These are phyloP conservation scores for Panaeolus papilionaceus DNA, from an alignment of 768 basidiomycete genomes.

Conservation along the genomic window DNA sequence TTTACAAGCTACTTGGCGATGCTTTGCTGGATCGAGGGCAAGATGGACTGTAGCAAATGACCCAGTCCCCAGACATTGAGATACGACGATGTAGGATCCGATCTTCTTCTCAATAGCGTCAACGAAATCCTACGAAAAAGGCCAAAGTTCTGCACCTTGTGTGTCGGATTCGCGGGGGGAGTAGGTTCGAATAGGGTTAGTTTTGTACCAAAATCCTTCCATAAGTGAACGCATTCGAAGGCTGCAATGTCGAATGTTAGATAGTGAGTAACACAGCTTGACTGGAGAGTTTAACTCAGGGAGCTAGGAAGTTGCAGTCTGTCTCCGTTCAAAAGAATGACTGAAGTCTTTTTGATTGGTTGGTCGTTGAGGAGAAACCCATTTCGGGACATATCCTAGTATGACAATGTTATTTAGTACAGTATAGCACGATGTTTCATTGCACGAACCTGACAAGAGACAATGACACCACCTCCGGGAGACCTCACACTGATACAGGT, in stretches of 20 bases:
- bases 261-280: neutral
- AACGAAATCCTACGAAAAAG: neutral
- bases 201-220: slow-evolving; percentile 59
- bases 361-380: slow-evolving; percentile 76
- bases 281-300: slow-evolving; percentile 47
- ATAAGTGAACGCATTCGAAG: slow-evolving; percentile 69
- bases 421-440: neutral
- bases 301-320: slow-evolving; percentile 70
- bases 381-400: slow-evolving; percentile 78
- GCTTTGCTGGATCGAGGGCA: slow-evolving; percentile 66
- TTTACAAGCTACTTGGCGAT: slow-evolving; percentile 85
- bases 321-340: slow-evolving; percentile 83
- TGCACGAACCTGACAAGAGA: slow-evolving; percentile 74
- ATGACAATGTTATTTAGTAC: neutral
- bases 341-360: slow-evolving; percentile 66
- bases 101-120: slow-evolving; percentile 48
- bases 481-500: slow-evolving; percentile 61
- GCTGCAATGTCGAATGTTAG: slow-evolving; percentile 40
- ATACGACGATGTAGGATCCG: slow-evolving; percentile 74
- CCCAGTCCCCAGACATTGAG: slow-evolving; percentile 80
- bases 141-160: slow-evolving; percentile 51
- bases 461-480: slow-evolving; percentile 72
- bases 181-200: slow-evolving; percentile 65
- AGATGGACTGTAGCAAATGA: slow-evolving; percentile 86
- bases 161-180: slow-evolving; percentile 56